Evolutionary conservation across 768 basidiomycete species (phyloP), one percentile per base, ranked within the genome.

Genomic region (Collybiopsis confluens): DNA sequence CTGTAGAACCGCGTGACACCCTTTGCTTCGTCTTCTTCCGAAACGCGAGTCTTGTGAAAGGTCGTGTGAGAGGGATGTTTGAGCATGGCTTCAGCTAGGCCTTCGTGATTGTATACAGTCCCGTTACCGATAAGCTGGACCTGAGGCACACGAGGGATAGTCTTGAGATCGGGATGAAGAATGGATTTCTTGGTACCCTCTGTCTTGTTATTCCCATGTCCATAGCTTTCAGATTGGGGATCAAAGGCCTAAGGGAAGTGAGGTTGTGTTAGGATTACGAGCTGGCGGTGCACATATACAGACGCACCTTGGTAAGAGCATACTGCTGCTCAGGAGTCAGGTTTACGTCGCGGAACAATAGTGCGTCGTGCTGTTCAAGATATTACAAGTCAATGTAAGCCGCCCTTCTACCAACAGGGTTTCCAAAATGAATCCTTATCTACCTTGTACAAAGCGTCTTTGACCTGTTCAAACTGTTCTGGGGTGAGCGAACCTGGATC

Each of bases 101-200:
- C 91, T 66, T 91, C 88, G 72, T 92, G 86, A 64, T 88, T 70
- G 61, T 84, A 84, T 10, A 92, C 85, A 0, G 71, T 80, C 6
- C 93, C 92, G 62, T 94, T 93, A 7, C 92, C 92, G 63, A 95
- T 94, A 51, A 95, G 83, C 66, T 96, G 93, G 1, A 96, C 93
- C 64, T 94, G 90, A 1, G 90, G 90, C 1, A 88, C 84, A 21
- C 86, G 79, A 1, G 93, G 91, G 56, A 96, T 91, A 36, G 90
- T 93, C 75, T 92, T 95, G 61, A 94, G 80, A 65, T 93, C 89
- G 0, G 91, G 89, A 64, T 92, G 90, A 13, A 93, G 81, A 61
- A 94, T 87, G 3, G 91, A 92, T 62, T 86, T 86, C 61, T 77
- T 79, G 20, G 84, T 83, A 41, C 73, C 70, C 52, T 84, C 80